A percentile compares a stretch with the other conserved stretches of the same genome.
Conservation (phyloP, 2,329 filamentous ascomycete species). For the Leptodontidium sp. region DNA sequence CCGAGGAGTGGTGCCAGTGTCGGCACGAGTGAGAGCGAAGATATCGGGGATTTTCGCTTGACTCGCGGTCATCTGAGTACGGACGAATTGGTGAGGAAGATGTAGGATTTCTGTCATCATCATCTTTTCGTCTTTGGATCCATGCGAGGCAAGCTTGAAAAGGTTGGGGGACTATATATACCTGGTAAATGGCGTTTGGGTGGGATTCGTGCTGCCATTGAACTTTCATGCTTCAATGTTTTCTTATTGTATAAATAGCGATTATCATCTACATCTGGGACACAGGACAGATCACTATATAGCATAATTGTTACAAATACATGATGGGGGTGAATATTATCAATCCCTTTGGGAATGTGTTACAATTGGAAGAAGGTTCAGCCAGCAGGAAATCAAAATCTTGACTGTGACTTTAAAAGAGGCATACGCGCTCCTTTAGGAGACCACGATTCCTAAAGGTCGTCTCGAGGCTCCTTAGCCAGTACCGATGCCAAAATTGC, state of each 20-base stretch:
- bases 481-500: too few relatives aligned
- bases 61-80: not conserved
- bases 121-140: not conserved
- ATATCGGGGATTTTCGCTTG: not conserved
- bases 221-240: not conserved
- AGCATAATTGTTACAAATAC: not conserved
- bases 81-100: not conserved
- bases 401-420: too few relatives aligned
- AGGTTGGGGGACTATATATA: not conserved
- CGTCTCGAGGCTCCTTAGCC: too few relatives aligned
- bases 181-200: slow-evolving; percentile 8
- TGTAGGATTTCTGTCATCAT: not conserved
- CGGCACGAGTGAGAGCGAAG: not conserved
- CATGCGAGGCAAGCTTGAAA: not conserved
- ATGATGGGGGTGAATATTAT: too few relatives aligned
- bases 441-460: too few relatives aligned
- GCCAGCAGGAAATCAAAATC: too few relatives aligned
- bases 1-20: not conserved
- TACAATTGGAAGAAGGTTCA: too few relatives aligned
- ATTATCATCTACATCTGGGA: not conserved
- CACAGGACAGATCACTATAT: not conserved
- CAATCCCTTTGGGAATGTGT: too few relatives aligned
- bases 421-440: too few relatives aligned
- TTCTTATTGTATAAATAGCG: not conserved
- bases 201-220: not conserved